Percentiles rank a stretch among this genome's conserved stretches.
Evolutionary conservation across 1,284 basidiomycete genomes (phyloP).

Genomic region (Moniliella sp.): DNA sequence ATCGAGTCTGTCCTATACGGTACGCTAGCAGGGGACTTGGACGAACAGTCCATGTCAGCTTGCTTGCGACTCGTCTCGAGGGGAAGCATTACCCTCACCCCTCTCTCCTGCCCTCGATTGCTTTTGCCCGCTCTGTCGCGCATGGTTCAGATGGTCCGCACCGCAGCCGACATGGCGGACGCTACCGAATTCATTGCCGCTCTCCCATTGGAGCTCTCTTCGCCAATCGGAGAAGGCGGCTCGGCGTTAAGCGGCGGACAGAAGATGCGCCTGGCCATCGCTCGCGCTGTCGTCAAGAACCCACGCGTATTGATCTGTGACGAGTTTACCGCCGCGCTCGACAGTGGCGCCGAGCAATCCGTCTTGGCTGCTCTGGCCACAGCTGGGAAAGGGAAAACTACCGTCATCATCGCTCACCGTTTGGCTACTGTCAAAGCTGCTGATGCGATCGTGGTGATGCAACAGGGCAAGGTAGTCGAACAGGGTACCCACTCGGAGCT

Average conservation of each 20-base stretch:
- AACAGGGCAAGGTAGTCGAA: constrained; percentile 25
- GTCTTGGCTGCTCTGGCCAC: constrained; percentile 4
- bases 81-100: not conserved
- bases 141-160: not conserved
- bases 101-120: not conserved
- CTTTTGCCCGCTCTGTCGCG: not conserved
- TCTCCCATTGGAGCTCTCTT: not conserved
- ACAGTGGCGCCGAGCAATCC: constrained; percentile 22
- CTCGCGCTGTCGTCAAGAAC: constrained; percentile 24
- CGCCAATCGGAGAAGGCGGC: constrained; percentile 10
- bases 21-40: not conserved
- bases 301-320: constrained; percentile 23
- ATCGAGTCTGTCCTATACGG: not conserved
- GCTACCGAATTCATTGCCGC: not conserved
- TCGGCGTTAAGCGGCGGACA: constrained; percentile 31
- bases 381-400: not conserved
- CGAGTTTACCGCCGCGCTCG: constrained; percentile 27
- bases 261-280: constrained; percentile 26
- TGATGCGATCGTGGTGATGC: constrained; percentile 55
- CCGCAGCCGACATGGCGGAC: constrained; percentile 50
- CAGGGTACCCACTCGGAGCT: constrained; percentile 26
- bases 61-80: not conserved
- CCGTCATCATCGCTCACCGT: constrained; percentile 28
- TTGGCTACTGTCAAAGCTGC: constrained; percentile 49
- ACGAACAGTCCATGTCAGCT: no score